Evolutionary conservation across 768 basidiomycete genomes (phyloP), one percentile per base, ranked within the genome.

Genomic region (Paxillus ammoniavirescens): DNA sequence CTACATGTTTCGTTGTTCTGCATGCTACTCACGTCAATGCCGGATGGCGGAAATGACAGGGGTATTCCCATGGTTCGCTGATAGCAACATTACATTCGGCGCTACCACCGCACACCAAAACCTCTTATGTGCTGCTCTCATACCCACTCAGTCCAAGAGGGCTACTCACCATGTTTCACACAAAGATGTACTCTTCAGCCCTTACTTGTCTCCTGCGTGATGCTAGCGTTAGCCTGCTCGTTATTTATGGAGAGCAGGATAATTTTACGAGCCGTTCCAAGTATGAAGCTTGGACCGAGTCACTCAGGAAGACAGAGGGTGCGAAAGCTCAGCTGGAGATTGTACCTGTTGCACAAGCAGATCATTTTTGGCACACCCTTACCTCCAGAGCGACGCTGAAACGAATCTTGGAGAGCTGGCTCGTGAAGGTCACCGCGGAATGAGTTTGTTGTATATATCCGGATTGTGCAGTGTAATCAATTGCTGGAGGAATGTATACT

Each of bases 31-130:
- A n/a, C 44, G 56, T 58, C 47, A 21, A 48, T 17, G 14, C 17
- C 31, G 17, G 37, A 10, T 30, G 26, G 42, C 49, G 47, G 42
- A 53, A 38, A n/a, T n/a, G 30, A 26, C 47, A 91, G 88, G 89
- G 89, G 5, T 93, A 93, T 69, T 93, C 91, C 9, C 76, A 91
- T 75, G 91, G 91, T 1, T 82, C 87, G 2, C 74, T 93, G 31
- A 83, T 89, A 36, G 80, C 81, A 10, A 87, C 88, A 8, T 70
- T 88, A 55, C 82, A 83, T 52, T 84, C 87, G 0, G 62, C 81
- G 3, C 69, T 85, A 2, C 71, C 75, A 0, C 61, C 74, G 15
- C 70, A 72, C n/a, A 64, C 86, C 42, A 76, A 73, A 61, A 84
- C 82, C 0, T 79, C 79, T 12, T 87, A 91, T 65, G 72, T 91